phyloP scores from a whole-genome alignment of 2,329 filamentous ascomycete genomes.

The Colletotrichum sojae region DNA sequence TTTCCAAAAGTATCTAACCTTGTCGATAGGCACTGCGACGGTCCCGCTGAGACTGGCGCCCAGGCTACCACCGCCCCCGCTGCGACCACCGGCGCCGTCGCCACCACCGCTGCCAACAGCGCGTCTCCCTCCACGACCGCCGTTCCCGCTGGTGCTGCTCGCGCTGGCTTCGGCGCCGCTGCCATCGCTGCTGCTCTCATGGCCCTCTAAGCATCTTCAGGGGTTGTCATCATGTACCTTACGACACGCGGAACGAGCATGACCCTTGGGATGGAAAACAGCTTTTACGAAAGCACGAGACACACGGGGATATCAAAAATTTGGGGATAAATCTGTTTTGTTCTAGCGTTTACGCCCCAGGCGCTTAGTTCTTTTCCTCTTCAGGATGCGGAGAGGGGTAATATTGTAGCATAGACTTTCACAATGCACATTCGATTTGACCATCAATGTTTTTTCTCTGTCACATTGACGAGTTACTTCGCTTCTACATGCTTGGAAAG shows the following conservation, averaged over 20 bases:
- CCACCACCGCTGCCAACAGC: conserved; percentile 49
- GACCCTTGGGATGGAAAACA: neutral
- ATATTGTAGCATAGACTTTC: conserved; percentile 20
- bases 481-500: no score
- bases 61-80: conserved; percentile 10
- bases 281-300: neutral
- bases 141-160: conserved; percentile 31
- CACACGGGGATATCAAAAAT: conserved; percentile 12
- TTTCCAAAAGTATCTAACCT: neutral
- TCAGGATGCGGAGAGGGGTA: neutral
- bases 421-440: neutral
- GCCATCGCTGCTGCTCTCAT: conserved; percentile 36
- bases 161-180: conserved; percentile 27
- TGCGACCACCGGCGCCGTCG: conserved; percentile 12
- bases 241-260: conserved; percentile 5
- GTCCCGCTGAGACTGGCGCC: neutral
- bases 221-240: neutral
- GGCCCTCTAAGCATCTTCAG: conserved; percentile 17
- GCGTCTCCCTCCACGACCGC: conserved; percentile 57
- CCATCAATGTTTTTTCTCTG: no score
- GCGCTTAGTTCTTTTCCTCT: conserved; percentile 1
- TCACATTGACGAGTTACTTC: no score
- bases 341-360: neutral
- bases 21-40: conserved; percentile 35
- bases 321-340: neutral